Base-by-base conservation (phyloP, 192 early-diverging fungal species). In the Lobosporangium transversale region DNA sequence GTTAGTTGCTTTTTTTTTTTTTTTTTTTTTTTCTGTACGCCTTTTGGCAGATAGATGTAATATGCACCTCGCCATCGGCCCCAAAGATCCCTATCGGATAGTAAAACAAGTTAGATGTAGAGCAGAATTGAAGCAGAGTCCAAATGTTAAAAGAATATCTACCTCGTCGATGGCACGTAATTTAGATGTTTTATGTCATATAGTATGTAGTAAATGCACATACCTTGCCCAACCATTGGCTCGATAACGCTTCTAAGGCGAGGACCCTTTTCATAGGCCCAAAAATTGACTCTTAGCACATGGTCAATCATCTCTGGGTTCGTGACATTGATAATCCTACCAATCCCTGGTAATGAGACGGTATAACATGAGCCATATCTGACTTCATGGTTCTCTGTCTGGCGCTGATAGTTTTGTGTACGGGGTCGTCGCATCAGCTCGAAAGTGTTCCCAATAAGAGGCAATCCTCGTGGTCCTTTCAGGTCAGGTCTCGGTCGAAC, bases 51-150 rank as follows among this genome's bases (percentile, higher is more conserved):
- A n/a, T n/a, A n/a, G n/a, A n/a, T n/a, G n/a, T n/a, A n/a, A n/a
- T n/a, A n/a, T n/a, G n/a, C 53, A 74, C 70, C 57, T 74, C 44
- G 7, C 70, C 70, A 47, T 74, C 70, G 4, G 62, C 62, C 7
- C 62, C 51, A 65, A 74, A 74, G 55, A 74, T 62, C n/a, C 70
- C 70, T 40, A 45, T 37, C 10, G 11, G 9, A 29, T 7, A 8
- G 18, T 27, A 24, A 50, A 24, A 26, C 5, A 10, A 9, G 48
- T 50, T 26, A 21, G 23, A 17, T 9, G 29, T 12, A 50, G 29
- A 12, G 23, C 48, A 3, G 10, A 42, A 17, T 17, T 42, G 10
- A 42, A 42, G 17, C n/a, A n/a, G n/a, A n/a, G n/a, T n/a, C n/a
- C n/a, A n/a, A n/a, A n/a, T n/a, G n/a, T n/a, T n/a, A n/a, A n/a